Evolutionary conservation across 306 rosid species (phyloP), one percentile per base, ranked within the genome.

Genomic region (Ochetophila trinervis): DNA sequence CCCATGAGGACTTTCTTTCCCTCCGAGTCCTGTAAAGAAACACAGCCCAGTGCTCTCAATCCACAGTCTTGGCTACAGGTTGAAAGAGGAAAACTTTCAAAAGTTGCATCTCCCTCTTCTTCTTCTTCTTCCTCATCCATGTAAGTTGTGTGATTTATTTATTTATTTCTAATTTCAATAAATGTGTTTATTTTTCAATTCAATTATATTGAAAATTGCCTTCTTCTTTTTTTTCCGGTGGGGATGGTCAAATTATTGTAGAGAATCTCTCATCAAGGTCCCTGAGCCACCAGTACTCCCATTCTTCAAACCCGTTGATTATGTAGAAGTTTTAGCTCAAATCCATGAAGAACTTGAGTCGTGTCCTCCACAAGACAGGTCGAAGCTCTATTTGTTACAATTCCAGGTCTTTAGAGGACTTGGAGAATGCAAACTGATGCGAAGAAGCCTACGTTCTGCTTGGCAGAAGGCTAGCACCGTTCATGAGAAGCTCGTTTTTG

Each of bases 21-120:
- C 74, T 77, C 89, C 36, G 97, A 91, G 65, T 74, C 87, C 22
- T 85, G 86, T 66, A 91, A 86, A 85, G 96, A 84, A 48, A 71
- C 77, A 10, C 94, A 85, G 66, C 83, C 80, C 40, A 88, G 83
- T 86, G 87, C 89, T 74, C 69, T 86, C 34, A 86, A 84, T 81
- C 96, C 97, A 16, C 91, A 88, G 79, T 82, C 97, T 52, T 91
- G 97, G 94, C 97, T 91, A 52, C 97, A 91, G 66, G 97, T 91
- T 78, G 97, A 91, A 77, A 86, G 97, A 74, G 97, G 96, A 73
- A 88, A 91, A 79, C 82, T 81, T 67, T 65, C 87, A 54, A 86
- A 91, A 73, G 71, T 82, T 57, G 70, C 97, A 16, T 78, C 88
- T 27, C 78, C 77, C 64, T 71, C 80, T 57, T 79, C 91, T 37